These are phyloP conservation scores for Boletus tylopilopsis DNA, from an alignment of 768 basidiomycete species.

Conservation along the genomic window DNA sequence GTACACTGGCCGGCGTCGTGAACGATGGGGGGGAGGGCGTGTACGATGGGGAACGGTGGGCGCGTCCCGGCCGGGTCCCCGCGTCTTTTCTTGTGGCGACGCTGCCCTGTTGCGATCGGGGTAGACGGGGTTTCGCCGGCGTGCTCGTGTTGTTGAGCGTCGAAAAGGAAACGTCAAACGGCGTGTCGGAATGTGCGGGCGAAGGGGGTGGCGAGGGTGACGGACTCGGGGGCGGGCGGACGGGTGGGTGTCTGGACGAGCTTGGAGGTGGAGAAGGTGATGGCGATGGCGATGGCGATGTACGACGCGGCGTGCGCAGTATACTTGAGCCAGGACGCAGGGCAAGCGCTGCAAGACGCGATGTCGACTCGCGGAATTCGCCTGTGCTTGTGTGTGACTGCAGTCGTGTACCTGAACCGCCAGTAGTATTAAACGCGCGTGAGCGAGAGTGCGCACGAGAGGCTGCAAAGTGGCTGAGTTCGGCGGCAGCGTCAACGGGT, in stretches of 20 bases:
- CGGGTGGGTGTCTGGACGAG: not conserved
- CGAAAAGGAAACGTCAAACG: constrained; percentile 26
- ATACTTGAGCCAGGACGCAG: not conserved
- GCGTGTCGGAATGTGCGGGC: constrained; percentile 8
- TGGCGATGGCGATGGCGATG: not conserved
- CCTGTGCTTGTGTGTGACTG: not conserved
- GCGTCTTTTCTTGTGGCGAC: not conserved
- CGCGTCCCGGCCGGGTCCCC: not conserved
- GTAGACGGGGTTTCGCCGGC: constrained; percentile 21
- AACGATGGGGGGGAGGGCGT: constrained; percentile 18
- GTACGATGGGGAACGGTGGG: constrained; percentile 14
- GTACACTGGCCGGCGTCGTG: not conserved
- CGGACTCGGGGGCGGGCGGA: not conserved
- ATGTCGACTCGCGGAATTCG: not conserved
- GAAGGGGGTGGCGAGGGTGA: constrained; percentile 9
- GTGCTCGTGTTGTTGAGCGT: constrained; percentile 25
- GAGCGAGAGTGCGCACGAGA: constrained; percentile 17
- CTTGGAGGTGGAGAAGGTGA: not conserved
- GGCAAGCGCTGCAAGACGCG: not conserved
- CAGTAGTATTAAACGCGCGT: not conserved
- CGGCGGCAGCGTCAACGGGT: constrained; percentile 47
- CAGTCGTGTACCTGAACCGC: not conserved
- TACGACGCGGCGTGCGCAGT: not conserved
- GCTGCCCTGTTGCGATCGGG: not conserved
- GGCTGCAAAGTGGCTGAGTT: constrained; percentile 48